Evolutionary conservation across 2,329 filamentous ascomycete genomes (phyloP).

Genomic region (Gremmenia infestans): DNA sequence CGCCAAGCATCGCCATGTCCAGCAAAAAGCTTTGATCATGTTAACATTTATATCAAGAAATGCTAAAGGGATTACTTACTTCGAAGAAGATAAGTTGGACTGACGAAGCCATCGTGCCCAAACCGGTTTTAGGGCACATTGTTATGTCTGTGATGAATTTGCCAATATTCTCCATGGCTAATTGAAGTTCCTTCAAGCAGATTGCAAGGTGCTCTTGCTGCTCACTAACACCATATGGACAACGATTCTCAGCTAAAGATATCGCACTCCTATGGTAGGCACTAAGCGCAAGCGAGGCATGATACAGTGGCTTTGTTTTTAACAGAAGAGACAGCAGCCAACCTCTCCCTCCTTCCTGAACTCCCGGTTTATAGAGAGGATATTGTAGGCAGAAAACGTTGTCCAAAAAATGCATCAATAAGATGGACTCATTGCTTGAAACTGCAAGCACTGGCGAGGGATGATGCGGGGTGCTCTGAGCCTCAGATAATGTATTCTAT

Average conservation of each 20-base stretch:
- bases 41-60: slow-evolving; percentile 39
- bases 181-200: slow-evolving; percentile 39
- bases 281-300: slow-evolving; percentile 51
- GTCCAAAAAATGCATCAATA: slow-evolving; percentile 57
- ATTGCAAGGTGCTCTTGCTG: slow-evolving; percentile 28
- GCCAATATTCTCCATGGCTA: slow-evolving; percentile 32
- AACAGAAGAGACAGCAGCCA: slow-evolving; percentile 56
- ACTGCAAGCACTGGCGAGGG: slow-evolving; percentile 2
- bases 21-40: slow-evolving; percentile 43
- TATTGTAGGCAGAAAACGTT: slow-evolving; percentile 58
- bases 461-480: slow-evolving; percentile 3
- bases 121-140: slow-evolving; percentile 18
- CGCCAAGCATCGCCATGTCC: slow-evolving; percentile 20
- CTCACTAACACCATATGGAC: slow-evolving; percentile 8
- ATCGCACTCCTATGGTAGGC: slow-evolving; percentile 40
- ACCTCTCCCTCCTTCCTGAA: slow-evolving; percentile 51
- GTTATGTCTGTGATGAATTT: slow-evolving; percentile 3
- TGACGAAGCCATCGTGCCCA: slow-evolving; percentile 44
- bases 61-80: slow-evolving; percentile 14
- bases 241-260: slow-evolving; percentile 25
- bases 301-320: slow-evolving; percentile 52
- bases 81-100: slow-evolving; percentile 52
- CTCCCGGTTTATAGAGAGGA: slow-evolving; percentile 54
- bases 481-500: neutral
- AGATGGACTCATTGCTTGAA: slow-evolving; percentile 13